Evolutionary conservation across 768 basidiomycete genomes (phyloP).

Genomic region (Lepiota subincarnata): DNA sequence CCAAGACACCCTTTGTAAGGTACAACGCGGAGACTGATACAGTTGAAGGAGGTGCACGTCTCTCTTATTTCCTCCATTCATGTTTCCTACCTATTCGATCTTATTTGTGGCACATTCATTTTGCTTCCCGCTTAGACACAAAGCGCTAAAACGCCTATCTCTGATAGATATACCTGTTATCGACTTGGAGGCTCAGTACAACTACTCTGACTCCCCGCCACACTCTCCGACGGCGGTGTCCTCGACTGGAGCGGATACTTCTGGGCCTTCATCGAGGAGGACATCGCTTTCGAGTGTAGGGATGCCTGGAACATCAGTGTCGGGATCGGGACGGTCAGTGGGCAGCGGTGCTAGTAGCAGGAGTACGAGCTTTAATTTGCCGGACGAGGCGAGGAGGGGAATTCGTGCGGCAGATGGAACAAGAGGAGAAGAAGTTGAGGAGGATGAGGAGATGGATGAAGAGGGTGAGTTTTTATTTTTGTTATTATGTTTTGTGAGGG

Average conservation of each 20-base stretch:
- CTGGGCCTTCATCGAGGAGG: slow-evolving; percentile 68
- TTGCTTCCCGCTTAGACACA: background rate
- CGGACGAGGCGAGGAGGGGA: slow-evolving; percentile 60
- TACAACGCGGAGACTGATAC: slow-evolving; percentile 86
- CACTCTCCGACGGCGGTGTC: slow-evolving; percentile 40
- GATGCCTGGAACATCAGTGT: slow-evolving; percentile 40
- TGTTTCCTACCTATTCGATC: background rate
- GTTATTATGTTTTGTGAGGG: background rate
- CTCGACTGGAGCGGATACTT: slow-evolving; percentile 56
- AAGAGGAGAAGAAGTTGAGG: slow-evolving; percentile 65
- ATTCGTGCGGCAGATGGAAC: slow-evolving; percentile 55
- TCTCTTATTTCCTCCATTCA: background rate
- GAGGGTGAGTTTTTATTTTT: slow-evolving; percentile 53
- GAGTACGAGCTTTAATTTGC: slow-evolving; percentile 82
- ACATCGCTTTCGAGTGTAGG: slow-evolving; percentile 66
- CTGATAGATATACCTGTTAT: slow-evolving; percentile 80
- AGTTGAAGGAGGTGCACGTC: slow-evolving; percentile 70
- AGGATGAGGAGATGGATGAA: slow-evolving; percentile 83
- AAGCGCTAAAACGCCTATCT: background rate
- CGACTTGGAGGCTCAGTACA: slow-evolving; percentile 47
- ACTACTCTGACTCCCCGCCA: slow-evolving; percentile 25
- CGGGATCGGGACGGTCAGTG: slow-evolving; percentile 44
- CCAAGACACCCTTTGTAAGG: slow-evolving; percentile 94
- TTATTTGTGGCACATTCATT: background rate
- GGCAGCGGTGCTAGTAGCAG: slow-evolving; percentile 64